Evolutionary conservation across 257 asterid genomes (phyloP), one percentile per base, ranked within the genome.

Genomic region (Penstemon eatonii): DNA sequence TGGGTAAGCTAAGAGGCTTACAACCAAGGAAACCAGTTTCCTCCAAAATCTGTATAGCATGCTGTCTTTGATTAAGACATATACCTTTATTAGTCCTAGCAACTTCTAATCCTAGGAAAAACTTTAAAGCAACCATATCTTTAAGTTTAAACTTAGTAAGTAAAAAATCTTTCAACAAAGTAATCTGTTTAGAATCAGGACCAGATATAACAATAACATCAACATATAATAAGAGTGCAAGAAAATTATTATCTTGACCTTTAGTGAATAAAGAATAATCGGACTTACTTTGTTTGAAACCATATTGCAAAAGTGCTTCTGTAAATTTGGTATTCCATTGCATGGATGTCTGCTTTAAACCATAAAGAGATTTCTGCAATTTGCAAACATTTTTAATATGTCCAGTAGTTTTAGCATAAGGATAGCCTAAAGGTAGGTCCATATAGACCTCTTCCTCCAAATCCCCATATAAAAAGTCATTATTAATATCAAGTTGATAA

Each of bases 61-160:
- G 9, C 8, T 8, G 2, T 13, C 62, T 37, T n/a, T 66, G 51
- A 11, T 36, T 18, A 0, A 49, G 0, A 10, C 33, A 8, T 6
- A 65, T 47, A 1, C 69, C 59, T 3, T 11, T 8, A 0, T 15
- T 7, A 1, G 8, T 18, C 36, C 69, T 63, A 0, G 18, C 36
- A 0, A 63, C 55, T 45, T 63, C 56, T 45, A 63, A 15, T 1
- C 68, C 68, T 25, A 65, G 56, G 5, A 65, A 65, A 7, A 46
- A 65, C 41, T 6, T 49, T 0, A 65, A 4, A 7, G 40, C 44
- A 0, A 59, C 69, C 3, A 65, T n/a, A 37, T 65, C 58, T 49
- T 49, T 65, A 6, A 65, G 13, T 4, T 50, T 12, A 13, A 65
- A 65, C 3, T 10, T 5, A 1, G 8, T 0, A 1, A 49, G 3